Evolutionary conservation across 2,329 filamentous ascomycete genomes (phyloP), one percentile per base, ranked within the genome.

Genomic region (Botryotinia globosa): DNA sequence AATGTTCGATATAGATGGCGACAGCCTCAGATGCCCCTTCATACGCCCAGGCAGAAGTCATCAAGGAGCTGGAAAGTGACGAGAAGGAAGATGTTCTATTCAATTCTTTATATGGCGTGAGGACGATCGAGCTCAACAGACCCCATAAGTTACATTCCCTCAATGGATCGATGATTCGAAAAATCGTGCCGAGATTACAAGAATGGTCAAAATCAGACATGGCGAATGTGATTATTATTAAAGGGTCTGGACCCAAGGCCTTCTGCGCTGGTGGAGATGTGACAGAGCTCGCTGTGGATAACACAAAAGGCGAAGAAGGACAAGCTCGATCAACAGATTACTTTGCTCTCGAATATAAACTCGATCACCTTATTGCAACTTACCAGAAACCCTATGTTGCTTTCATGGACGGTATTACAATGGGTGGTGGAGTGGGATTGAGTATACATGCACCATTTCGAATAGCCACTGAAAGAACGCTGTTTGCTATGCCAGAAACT

Each of bases 401-500:
- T 45, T 92, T 98, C 80, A 97, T 99, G 91, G 96, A 99, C 80
- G 96, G 96, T 74, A 92, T 97, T 82, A 99, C 97, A 69, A 99
- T 99, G 96, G 96, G 96, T 72, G 96, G 96, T 72, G 96, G 96
- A 77, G 96, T 98, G 70, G 96, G 96, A 10, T 88, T 99, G 72
- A 97, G 93, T 82, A 89, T 97, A 69, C 97, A 99, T 83, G 95
- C 96, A 3, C 97, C 96, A 4, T 95, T 99, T 87, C 88, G 96
- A 74, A 97, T 99, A 80, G 96, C 96, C 54, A 99, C 96, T 4
- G 96, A 99, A 84, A 92, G 91, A 80, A 99, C 96, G 9, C 84
- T 97, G 65, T 98, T 99, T 80, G 94, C 97, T 77, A 99, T 99
- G 96, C 96, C 96, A 44, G 96, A 99, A 85, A 99, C 96, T 6